A percentile compares a stretch with the other conserved stretches of the same genome.
These are phyloP conservation scores for Rhodomyrtus psidioides DNA, from an alignment of 441 rosid species.

Conservation along the genomic window DNA sequence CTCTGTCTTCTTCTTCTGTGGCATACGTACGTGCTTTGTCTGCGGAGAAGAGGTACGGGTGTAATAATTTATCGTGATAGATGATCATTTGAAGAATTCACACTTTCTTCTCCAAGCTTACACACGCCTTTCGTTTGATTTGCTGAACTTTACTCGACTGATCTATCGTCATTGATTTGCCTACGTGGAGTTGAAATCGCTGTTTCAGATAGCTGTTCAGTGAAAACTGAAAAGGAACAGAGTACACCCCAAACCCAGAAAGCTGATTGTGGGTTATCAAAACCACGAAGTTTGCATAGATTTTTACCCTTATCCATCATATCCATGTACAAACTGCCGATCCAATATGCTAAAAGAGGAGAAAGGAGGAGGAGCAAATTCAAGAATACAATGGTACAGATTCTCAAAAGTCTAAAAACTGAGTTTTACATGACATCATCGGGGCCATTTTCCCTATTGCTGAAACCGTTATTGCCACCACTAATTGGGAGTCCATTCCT, in stretches of 20 bases:
- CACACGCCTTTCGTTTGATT: background rate
- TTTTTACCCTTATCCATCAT: background rate
- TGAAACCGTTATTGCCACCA: constrained; percentile 4
- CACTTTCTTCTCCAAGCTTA: no score
- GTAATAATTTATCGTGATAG: accelerated
- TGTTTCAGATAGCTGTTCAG: background rate
- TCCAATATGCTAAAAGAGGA: background rate
- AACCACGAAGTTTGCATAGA: background rate
- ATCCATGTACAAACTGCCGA: background rate
- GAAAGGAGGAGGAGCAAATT: background rate
- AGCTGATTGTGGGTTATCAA: background rate
- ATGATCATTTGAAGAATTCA: background rate
- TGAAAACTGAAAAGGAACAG: background rate
- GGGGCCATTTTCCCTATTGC: constrained; percentile 6
- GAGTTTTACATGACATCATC: constrained; percentile 6
- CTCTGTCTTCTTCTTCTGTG: background rate
- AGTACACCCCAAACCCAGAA: background rate
- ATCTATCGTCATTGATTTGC: background rate
- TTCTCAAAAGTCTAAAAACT: background rate
- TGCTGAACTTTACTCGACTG: background rate
- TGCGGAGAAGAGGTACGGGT: background rate
- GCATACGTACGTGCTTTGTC: background rate
- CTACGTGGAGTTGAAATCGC: background rate
- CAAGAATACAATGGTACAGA: constrained; percentile 2
- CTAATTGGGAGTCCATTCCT: constrained; percentile 19